Percentiles rank a stretch among this genome's conserved stretches.
Evolutionary conservation across 2,329 filamentous ascomycete genomes (phyloP).

Genomic region (Fusarium caatingaense): DNA sequence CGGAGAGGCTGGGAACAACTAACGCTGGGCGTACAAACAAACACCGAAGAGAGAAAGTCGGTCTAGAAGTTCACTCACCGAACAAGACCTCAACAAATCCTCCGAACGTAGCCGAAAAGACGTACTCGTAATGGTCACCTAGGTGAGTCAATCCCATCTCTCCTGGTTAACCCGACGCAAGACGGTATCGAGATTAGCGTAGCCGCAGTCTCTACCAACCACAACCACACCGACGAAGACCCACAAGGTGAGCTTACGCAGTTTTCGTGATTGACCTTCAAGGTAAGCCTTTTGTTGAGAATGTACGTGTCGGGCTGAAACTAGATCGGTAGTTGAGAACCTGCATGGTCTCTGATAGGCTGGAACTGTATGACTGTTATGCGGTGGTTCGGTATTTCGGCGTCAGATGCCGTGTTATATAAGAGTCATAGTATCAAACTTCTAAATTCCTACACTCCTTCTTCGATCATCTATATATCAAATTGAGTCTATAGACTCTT

Average conservation of each 20-base stretch:
- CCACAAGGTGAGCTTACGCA: constrained; percentile 25
- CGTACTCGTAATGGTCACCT: constrained; percentile 27
- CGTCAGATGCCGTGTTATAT: constrained; percentile 15
- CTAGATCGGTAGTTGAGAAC: background rate
- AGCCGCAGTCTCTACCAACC: constrained; percentile 19
- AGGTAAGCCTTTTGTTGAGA: constrained; percentile 32
- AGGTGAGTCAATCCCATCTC: constrained; percentile 30
- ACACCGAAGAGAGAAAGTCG: background rate
- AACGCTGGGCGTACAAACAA: background rate
- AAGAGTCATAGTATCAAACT: constrained; percentile 11
- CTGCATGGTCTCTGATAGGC: background rate
- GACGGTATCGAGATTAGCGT: constrained; percentile 31
- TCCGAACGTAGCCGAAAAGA: constrained; percentile 32
- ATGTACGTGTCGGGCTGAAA: constrained; percentile 6
- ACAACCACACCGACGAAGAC: constrained; percentile 14
- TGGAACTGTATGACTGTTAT: background rate
- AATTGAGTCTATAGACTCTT: background rate
- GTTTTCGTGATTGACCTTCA: constrained; percentile 32
- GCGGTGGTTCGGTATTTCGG: constrained; percentile 20
- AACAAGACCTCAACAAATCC: constrained; percentile 19
- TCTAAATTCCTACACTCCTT: background rate
- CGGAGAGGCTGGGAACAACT: background rate
- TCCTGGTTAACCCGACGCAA: constrained; percentile 34
- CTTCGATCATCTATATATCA: background rate
- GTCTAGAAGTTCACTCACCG: background rate